Conservation (phyloP, 768 basidiomycete genomes). For the Jaapia argillacea region DNA sequence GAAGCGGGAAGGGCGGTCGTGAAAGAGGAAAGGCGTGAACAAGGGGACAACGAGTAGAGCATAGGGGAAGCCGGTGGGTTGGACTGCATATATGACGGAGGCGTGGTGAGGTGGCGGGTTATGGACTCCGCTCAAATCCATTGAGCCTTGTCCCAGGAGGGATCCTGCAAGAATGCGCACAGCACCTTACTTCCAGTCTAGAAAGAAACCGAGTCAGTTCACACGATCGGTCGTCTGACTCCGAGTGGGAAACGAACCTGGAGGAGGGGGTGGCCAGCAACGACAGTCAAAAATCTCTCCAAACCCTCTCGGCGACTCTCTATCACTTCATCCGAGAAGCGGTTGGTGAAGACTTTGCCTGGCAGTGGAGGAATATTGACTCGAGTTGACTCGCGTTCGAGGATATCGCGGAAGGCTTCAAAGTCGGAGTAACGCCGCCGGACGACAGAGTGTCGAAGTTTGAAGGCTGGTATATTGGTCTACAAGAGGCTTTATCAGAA, state of each 20-base stretch:
- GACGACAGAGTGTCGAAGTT: slow-evolving; percentile 66
- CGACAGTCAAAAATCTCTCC: slow-evolving; percentile 90
- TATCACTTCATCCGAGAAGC: slow-evolving; percentile 97
- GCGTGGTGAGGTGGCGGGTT: no score
- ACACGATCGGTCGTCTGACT: not conserved
- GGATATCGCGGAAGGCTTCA: slow-evolving; percentile 91
- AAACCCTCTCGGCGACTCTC: slow-evolving; percentile 86
- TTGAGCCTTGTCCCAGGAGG: slow-evolving; percentile 78
- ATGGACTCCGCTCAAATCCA: no score
- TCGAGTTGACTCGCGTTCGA: slow-evolving; percentile 92
- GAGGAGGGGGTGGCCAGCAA: slow-evolving; percentile 92
- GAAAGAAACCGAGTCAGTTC: not conserved
- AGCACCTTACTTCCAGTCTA: slow-evolving; percentile 97
- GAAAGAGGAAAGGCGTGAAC: no score
- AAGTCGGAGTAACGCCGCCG: slow-evolving; percentile 58
- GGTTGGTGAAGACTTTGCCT: slow-evolving; percentile 96
- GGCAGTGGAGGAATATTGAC: slow-evolving; percentile 97
- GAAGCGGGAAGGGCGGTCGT: no score
- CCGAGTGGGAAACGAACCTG: slow-evolving; percentile 48
- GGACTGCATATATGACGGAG: no score
- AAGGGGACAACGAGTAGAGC: no score
- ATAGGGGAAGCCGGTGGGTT: no score
- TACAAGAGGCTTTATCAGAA: no score
- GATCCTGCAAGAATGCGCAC: slow-evolving; percentile 91
- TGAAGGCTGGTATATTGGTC: slow-evolving; percentile 99